Conservation (phyloP, 1,284 basidiomycete genomes). For the Chondrostereum purpureum region DNA sequence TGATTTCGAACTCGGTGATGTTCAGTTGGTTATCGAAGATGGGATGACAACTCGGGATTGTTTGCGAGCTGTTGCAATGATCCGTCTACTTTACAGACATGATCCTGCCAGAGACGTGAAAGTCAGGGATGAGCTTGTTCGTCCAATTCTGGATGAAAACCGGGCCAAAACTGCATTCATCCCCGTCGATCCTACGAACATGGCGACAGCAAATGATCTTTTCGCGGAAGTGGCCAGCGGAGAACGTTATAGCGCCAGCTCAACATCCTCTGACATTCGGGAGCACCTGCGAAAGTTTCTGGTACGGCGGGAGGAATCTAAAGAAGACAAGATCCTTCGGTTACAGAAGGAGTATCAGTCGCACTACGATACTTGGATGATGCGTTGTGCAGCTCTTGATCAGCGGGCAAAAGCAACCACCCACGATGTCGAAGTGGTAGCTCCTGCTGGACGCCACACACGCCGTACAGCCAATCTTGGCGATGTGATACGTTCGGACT, state of each 20-base stretch:
- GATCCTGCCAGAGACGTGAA: constrained; percentile 37
- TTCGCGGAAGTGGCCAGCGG: constrained; percentile 41
- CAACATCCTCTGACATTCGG: constrained; percentile 30
- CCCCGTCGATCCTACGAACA: constrained; percentile 25
- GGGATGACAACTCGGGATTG: constrained; percentile 48
- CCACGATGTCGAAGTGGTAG: constrained; percentile 23
- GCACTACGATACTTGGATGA: constrained; percentile 66
- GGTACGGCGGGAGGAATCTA: constrained; percentile 39
- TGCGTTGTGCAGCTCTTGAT: constrained; percentile 66
- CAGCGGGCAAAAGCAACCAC: constrained; percentile 24
- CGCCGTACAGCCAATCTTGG: constrained; percentile 68
- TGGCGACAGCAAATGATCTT: constrained; percentile 33
- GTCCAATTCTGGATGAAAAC: constrained; percentile 58
- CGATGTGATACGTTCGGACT: constrained; percentile 89
- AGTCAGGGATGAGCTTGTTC: constrained; percentile 52
- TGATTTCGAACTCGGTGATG: constrained; percentile 22
- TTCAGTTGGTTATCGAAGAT: constrained; percentile 30
- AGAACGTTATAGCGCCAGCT: constrained; percentile 25
- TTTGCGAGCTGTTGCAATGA: constrained; percentile 54
- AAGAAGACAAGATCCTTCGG: constrained; percentile 48
- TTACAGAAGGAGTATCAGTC: constrained; percentile 64
- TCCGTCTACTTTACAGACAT: constrained; percentile 36
- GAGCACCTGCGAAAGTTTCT: constrained; percentile 48
- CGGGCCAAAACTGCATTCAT: constrained; percentile 28
- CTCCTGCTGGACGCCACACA: constrained; percentile 61